phyloP scores from a whole-genome alignment of 345 rosid genomes.

The Lepidium didymum region DNA sequence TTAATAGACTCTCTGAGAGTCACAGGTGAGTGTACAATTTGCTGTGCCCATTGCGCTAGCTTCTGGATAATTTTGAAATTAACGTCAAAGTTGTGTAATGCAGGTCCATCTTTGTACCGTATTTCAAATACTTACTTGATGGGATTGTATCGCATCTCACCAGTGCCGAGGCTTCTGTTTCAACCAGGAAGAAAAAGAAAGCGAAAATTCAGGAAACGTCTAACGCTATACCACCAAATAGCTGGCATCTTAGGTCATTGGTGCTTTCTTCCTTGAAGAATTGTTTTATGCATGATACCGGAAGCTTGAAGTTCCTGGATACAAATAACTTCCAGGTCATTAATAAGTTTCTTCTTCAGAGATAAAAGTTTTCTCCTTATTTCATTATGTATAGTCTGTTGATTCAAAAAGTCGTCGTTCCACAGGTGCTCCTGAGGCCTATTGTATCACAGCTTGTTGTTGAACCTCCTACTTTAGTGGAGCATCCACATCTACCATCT shows the following conservation, averaged over 20 bases:
- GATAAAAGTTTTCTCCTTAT: background rate
- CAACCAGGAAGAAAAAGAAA: constrained; percentile 68
- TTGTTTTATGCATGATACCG: constrained; percentile 77
- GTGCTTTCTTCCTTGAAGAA: constrained; percentile 70
- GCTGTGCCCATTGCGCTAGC: background rate
- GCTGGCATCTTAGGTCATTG: constrained; percentile 80
- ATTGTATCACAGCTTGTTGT: constrained; percentile 60
- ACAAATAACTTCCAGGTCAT: constrained; percentile 75
- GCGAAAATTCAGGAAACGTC: constrained; percentile 51
- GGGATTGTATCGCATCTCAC: constrained; percentile 56
- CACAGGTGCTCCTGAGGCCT: constrained; percentile 79
- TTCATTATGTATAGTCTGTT: background rate
- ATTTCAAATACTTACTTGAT: constrained; percentile 73
- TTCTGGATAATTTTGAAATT: background rate
- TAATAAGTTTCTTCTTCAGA: background rate
- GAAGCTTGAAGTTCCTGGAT: constrained; percentile 67
- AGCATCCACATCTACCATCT: constrained; percentile 52
- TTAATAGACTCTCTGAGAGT: constrained; percentile 68
- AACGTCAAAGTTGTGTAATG: constrained; percentile 14
- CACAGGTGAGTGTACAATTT: constrained; percentile 54
- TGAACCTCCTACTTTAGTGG: constrained; percentile 62
- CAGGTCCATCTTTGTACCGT: constrained; percentile 91
- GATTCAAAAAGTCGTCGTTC: background rate
- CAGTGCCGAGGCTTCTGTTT: constrained; percentile 34
- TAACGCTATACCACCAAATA: constrained; percentile 31